Evolutionary conservation across 2,329 filamentous ascomycete species (phyloP).

Genomic region (Penicillium italicum): DNA sequence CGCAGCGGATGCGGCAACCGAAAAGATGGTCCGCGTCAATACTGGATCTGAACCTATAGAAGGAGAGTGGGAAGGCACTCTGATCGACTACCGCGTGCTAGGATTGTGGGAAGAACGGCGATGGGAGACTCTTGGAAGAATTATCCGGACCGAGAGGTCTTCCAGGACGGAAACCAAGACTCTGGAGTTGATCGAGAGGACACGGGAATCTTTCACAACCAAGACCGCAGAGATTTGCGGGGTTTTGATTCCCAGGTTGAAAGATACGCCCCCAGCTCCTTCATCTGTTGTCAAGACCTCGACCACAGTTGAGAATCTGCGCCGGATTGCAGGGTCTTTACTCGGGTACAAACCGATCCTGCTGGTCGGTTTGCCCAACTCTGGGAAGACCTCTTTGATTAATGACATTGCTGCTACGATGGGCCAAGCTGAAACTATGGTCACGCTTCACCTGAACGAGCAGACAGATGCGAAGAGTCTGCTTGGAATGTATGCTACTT

Average conservation of each 20-base stretch:
- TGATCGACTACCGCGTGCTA: slow-evolving; percentile 75
- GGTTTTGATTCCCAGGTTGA: slow-evolving; percentile 60
- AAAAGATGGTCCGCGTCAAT: slow-evolving; percentile 65
- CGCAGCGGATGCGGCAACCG: slow-evolving; percentile 73
- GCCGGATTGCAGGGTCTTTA: slow-evolving; percentile 64
- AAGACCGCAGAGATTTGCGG: slow-evolving; percentile 63
- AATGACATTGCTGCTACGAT: slow-evolving; percentile 77
- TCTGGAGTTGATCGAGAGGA: slow-evolving; percentile 26
- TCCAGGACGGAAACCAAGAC: slow-evolving; percentile 21
- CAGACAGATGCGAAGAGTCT: slow-evolving; percentile 98
- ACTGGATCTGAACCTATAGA: slow-evolving; percentile 61
- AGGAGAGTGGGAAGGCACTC: slow-evolving; percentile 70
- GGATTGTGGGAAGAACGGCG: slow-evolving; percentile 61
- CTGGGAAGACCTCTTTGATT: slow-evolving; percentile 84
- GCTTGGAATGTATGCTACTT: slow-evolving; percentile 89
- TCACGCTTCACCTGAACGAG: slow-evolving; percentile 94
- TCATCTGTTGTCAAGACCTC: slow-evolving; percentile 64
- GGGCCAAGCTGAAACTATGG: slow-evolving; percentile 74
- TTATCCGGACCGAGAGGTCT: slow-evolving; percentile 23
- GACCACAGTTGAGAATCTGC: slow-evolving; percentile 71
- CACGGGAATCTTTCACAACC: slow-evolving; percentile 49
- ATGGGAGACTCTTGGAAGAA: slow-evolving; percentile 42
- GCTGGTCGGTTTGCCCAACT: slow-evolving; percentile 76
- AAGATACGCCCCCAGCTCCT: slow-evolving; percentile 48
- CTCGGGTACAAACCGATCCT: slow-evolving; percentile 69